Evolutionary conservation across 345 rosid genomes (phyloP).

Genomic region (Salix udensis): DNA sequence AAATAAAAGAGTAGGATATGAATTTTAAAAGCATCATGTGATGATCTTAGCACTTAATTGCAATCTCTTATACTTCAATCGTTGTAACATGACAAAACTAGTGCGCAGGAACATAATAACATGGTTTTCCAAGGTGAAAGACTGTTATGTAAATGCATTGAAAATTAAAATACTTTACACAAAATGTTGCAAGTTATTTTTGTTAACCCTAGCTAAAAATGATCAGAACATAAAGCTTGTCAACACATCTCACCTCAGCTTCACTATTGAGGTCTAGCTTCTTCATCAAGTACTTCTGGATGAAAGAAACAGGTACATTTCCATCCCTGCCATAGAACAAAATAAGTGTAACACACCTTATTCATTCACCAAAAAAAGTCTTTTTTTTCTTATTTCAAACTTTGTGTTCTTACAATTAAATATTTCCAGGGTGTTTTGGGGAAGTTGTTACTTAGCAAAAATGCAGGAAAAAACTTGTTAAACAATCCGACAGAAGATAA

Average conservation of each 20-base stretch:
- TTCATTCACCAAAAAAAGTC: neutral
- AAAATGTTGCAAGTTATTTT: too few relatives aligned
- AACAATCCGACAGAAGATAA: neutral
- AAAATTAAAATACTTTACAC: neutral
- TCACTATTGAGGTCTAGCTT: slow-evolving; percentile 29
- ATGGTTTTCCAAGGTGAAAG: neutral
- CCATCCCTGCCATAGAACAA: slow-evolving; percentile 24
- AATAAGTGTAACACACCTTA: slow-evolving; percentile 6
- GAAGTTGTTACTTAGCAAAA: neutral
- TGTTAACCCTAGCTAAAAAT: neutral
- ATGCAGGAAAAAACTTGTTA: neutral
- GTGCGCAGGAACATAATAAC: neutral
- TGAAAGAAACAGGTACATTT: slow-evolving; percentile 23
- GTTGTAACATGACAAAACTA: neutral
- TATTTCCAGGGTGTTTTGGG: neutral
- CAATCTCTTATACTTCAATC: neutral
- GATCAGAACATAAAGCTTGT: too few relatives aligned
- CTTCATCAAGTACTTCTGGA: slow-evolving; percentile 34
- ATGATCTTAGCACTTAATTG: neutral
- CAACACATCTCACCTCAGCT: slow-evolving; percentile 17
- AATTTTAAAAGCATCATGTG: neutral
- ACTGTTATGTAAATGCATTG: neutral
- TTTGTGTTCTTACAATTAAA: neutral
- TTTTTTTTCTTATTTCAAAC: neutral
- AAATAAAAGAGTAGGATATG: neutral